Conservation (phyloP, 225 moss, liverwort and hornwort species). For the Neckera pumila region DNA sequence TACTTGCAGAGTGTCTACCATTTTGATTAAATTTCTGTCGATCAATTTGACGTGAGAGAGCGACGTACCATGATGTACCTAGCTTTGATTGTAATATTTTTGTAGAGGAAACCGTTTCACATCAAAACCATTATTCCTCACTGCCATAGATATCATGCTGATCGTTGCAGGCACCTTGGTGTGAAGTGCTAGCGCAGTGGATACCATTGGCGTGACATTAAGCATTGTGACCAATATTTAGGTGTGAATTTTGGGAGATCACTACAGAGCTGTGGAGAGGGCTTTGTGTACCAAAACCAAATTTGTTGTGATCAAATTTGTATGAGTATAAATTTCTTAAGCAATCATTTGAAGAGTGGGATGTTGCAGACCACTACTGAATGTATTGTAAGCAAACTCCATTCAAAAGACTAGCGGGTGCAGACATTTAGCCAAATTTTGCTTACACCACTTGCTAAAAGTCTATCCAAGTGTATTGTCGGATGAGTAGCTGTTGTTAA, state of each 20-base stretch:
- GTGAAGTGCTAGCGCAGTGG: neutral
- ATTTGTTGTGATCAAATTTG: neutral
- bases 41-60: conserved; percentile 27
- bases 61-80: neutral
- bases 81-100: conserved; percentile 18
- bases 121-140: neutral
- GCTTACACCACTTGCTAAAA: neutral
- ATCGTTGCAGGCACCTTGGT: neutral
- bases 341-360: neutral
- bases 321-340: neutral
- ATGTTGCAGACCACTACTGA: neutral
- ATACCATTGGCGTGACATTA: neutral
- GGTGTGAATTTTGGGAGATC: neutral
- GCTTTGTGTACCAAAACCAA: neutral
- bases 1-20: neutral
- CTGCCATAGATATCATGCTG: neutral
- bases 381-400: neutral
- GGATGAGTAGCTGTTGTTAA: neutral
- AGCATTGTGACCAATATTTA: neutral
- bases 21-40: conserved; percentile 4
- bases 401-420: neutral
- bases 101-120: conserved; percentile 10
- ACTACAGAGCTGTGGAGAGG: neutral
- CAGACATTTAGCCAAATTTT: neutral
- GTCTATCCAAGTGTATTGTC: neutral